Conservation (phyloP, 495 filamentous ascomycete genomes). For the Neurospora sp. region DNA sequence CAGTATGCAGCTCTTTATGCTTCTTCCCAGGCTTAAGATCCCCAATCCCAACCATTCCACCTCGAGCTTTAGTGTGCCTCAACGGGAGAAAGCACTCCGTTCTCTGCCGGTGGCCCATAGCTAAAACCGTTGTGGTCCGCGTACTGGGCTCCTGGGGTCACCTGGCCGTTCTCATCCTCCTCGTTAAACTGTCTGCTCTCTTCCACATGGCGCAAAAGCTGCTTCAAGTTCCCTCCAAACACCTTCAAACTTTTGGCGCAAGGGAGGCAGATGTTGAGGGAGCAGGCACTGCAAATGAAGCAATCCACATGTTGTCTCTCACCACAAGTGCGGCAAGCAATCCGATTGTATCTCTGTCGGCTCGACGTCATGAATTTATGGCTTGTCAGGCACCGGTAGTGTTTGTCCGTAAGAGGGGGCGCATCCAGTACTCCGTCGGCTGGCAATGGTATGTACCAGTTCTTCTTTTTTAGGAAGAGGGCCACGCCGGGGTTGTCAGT, state of each 20-base stretch:
- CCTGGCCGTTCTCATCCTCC: not conserved
- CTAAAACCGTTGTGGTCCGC: not conserved
- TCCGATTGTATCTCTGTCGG: constrained; percentile 17
- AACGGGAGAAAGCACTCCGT: not conserved
- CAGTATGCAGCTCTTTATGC: not conserved
- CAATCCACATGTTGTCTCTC: constrained; percentile 12
- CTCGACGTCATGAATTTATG: constrained; percentile 21
- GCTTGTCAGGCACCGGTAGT: constrained; percentile 16
- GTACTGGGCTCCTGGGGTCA: not conserved
- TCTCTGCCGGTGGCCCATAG: not conserved
- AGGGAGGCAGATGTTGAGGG: constrained; percentile 14
- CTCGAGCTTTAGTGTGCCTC: not conserved
- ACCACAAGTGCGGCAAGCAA: constrained; percentile 20
- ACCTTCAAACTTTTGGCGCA: constrained; percentile 8
- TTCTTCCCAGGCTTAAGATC: not conserved
- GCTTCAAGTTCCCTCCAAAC: constrained; percentile 11
- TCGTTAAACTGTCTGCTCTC: not conserved
- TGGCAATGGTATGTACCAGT: constrained; percentile 2
- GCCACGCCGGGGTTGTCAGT: constrained; percentile 22
- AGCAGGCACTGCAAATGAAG: constrained; percentile 21
- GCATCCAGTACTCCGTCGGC: constrained; percentile 14
- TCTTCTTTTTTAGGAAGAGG: constrained; percentile 21
- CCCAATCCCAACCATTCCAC: not conserved
- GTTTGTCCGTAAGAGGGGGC: constrained; percentile 12
- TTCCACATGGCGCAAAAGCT: constrained; percentile 7